These are phyloP conservation scores for Ogataea dorogensis DNA, from an alignment of 805 yeast species.

Conservation along the genomic window DNA sequence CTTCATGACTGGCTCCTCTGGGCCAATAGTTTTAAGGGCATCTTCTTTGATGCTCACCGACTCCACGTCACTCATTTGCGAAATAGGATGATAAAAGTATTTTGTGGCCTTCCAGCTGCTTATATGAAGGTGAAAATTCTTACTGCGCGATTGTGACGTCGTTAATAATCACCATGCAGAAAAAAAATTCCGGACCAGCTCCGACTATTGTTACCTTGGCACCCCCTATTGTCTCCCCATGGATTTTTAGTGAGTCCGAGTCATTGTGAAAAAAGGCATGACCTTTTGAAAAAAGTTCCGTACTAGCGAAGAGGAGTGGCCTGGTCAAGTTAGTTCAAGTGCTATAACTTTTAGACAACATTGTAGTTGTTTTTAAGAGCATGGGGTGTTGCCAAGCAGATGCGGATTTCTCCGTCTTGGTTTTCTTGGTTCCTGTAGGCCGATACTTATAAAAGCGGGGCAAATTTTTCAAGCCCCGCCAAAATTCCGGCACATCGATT, in stretches of 20 bases:
- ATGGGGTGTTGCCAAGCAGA: too few species aligned
- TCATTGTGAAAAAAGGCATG: slow-evolving; percentile 5
- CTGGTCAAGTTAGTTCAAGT: too few species aligned
- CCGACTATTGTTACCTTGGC: slow-evolving; percentile 1
- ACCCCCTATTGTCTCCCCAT: slow-evolving; percentile 3
- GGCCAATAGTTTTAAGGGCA: slow-evolving; percentile 4
- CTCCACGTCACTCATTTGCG: slow-evolving; percentile 15
- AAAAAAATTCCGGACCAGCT: neutral
- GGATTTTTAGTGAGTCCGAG: neutral
- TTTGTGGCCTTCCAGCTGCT: neutral
- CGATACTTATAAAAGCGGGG: slow-evolving; percentile 1
- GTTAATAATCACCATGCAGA: too few species aligned
- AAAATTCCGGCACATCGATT: slow-evolving; percentile 5
- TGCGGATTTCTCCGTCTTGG: too few species aligned
- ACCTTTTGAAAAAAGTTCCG: slow-evolving; percentile 4
- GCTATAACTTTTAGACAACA: too few species aligned
- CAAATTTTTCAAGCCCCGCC: neutral
- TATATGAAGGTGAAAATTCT: neutral
- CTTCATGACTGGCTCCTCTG: too few species aligned
- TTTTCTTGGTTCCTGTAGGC: too few species aligned
- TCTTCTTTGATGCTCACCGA: slow-evolving; percentile 14
- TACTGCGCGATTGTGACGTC: neutral
- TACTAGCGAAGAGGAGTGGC: neutral
- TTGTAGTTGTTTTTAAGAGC: too few species aligned
- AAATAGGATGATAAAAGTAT: neutral